Conservation (phyloP, 73 alveolate species). For the Paramecium biaurelia region DNA sequence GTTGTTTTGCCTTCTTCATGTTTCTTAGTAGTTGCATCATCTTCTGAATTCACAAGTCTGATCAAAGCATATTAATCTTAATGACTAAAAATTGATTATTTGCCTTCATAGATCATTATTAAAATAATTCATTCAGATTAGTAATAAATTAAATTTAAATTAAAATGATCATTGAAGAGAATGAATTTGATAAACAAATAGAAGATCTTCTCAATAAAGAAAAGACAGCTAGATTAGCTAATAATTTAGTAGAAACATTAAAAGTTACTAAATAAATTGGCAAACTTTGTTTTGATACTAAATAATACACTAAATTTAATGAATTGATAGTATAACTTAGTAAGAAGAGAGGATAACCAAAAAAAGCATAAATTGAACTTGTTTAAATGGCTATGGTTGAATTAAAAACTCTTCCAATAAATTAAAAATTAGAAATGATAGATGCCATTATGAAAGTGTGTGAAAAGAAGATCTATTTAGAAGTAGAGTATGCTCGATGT, state of each 20-base stretch:
- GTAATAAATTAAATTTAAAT: background rate
- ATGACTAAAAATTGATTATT: background rate
- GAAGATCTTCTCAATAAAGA: conserved; percentile 78
- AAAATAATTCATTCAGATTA: conserved; percentile 11
- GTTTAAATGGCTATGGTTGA: conserved; percentile 71
- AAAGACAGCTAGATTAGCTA: conserved; percentile 76
- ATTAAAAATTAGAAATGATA: conserved; percentile 70
- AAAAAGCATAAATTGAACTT: conserved; percentile 80
- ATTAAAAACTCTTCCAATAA: conserved; percentile 69
- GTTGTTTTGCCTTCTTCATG: conserved; percentile 2
- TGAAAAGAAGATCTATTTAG: conserved; percentile 87
- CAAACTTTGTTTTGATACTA: conserved; percentile 55
- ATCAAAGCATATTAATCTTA: background rate
- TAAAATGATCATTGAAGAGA: conserved; percentile 13
- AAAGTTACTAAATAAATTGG: conserved; percentile 70
- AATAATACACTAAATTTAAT: conserved; percentile 65
- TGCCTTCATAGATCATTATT: conserved; percentile 23
- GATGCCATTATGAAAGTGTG: conserved; percentile 78
- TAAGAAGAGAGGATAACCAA: conserved; percentile 81
- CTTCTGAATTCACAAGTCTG: background rate
- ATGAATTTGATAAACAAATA: conserved; percentile 74
- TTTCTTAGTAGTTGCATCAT: background rate
- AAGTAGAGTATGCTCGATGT: conserved; percentile 85
- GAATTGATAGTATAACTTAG: conserved; percentile 70
- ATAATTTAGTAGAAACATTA: conserved; percentile 66